phyloP scores from a whole-genome alignment of 2,329 filamentous ascomycete species.

The Verticillium isaacii region DNA sequence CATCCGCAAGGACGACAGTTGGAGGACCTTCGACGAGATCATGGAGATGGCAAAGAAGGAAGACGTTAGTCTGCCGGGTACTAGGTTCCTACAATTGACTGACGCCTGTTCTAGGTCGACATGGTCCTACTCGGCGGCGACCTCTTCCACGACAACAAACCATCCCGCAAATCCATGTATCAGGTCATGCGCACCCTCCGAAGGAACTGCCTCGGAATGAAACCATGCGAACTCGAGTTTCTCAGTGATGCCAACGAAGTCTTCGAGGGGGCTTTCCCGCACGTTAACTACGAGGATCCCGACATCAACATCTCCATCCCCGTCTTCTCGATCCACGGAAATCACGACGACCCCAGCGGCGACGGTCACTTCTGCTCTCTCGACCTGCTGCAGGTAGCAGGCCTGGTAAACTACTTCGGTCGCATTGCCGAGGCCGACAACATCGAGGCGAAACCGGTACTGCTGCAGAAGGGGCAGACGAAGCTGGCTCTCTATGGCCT shows the following conservation, averaged over 20 bases:
- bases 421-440: slow-evolving; percentile 89
- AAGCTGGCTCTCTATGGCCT: slow-evolving; percentile 91
- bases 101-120: slow-evolving; percentile 56
- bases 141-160: slow-evolving; percentile 97
- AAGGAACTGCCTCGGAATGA: slow-evolving; percentile 91
- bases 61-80: slow-evolving; percentile 52
- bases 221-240: slow-evolving; percentile 92
- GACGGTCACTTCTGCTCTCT: slow-evolving; percentile 89
- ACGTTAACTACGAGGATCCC: slow-evolving; percentile 96
- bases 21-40: slow-evolving; percentile 92
- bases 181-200: slow-evolving; percentile 94
- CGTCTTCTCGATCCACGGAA: slow-evolving; percentile 97
- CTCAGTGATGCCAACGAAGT: slow-evolving; percentile 88
- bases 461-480: slow-evolving; percentile 88
- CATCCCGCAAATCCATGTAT: slow-evolving; percentile 91
- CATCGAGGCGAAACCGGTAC: slow-evolving; percentile 83
- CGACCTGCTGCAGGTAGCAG: slow-evolving; percentile 85
- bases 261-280: slow-evolving; percentile 83
- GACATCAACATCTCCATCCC: slow-evolving; percentile 97
- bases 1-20: slow-evolving; percentile 94
- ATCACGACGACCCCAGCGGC: slow-evolving; percentile 97
- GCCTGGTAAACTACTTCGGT: slow-evolving; percentile 93
- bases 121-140: slow-evolving; percentile 96
- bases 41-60: slow-evolving; percentile 80
- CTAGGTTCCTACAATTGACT: background rate